A percentile compares a stretch with the other conserved stretches of the same genome.
Conservation (phyloP, 352 stramenopile species). For the Globisporangium solare region DNA sequence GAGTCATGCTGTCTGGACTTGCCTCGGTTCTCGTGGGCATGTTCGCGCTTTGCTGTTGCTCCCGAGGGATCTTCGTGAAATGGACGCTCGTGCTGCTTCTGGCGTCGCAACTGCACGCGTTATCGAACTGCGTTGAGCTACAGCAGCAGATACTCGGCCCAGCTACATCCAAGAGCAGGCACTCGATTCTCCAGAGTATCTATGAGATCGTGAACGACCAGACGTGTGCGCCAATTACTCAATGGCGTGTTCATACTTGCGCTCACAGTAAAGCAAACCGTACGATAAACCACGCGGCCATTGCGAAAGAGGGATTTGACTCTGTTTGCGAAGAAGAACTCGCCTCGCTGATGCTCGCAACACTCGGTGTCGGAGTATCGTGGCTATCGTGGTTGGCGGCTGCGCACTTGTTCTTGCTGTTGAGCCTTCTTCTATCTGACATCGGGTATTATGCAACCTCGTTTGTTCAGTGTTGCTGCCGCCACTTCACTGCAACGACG, state of each 20-base stretch:
- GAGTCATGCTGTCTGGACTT: constrained; percentile 4
- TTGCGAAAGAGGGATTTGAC: constrained; percentile 8
- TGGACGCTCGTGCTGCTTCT: constrained; percentile 25
- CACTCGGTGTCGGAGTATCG: constrained; percentile 7
- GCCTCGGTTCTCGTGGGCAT: constrained; percentile 5
- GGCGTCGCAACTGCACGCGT: constrained; percentile 21
- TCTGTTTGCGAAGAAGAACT: constrained; percentile 22
- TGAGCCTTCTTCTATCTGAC: constrained; percentile 16
- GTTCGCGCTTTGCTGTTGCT: constrained; percentile 19
- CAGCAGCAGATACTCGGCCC: constrained; percentile 2
- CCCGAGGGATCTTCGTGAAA: constrained; percentile 16
- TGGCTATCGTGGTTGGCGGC: constrained; percentile 18
- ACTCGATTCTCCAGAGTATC: constrained; percentile 8
- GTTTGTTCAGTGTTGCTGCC: constrained; percentile 2
- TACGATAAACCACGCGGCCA: neutral
- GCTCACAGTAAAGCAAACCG: neutral
- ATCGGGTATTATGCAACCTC: constrained; percentile 1
- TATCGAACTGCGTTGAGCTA: constrained; percentile 8
- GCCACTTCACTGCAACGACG: neutral
- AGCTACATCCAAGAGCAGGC: neutral
- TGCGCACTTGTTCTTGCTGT: constrained; percentile 10
- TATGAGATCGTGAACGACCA: constrained; percentile 19
- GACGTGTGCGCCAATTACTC: constrained; percentile 13
- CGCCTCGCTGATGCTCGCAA: constrained; percentile 16
- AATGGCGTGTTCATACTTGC: constrained; percentile 14